These are phyloP conservation scores for Rhodotorula sp. DNA, from an alignment of 1,284 basidiomycete genomes.

Conservation along the genomic window DNA sequence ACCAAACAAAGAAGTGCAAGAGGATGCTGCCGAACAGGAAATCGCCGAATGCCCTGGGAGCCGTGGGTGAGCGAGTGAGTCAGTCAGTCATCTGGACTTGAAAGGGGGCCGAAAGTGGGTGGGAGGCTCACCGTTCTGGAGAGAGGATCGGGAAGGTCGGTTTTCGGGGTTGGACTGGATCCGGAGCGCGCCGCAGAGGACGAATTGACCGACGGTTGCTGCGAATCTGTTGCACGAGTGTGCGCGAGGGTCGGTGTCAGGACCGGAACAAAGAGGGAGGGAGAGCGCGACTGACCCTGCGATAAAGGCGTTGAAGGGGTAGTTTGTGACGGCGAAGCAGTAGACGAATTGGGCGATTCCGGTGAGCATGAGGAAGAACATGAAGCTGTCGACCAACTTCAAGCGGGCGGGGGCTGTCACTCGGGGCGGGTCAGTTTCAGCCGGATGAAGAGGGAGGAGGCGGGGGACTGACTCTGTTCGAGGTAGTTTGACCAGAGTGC, in stretches of 20 bases:
- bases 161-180: conserved; percentile 85
- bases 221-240: conserved; percentile 65
- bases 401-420: conserved; percentile 68
- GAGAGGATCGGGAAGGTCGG: conserved; percentile 62
- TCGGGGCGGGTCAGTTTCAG: neutral
- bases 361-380: conserved; percentile 87
- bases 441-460: neutral
- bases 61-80: too few relatives aligned
- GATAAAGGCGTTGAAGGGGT: conserved; percentile 95
- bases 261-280: neutral
- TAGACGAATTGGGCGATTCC: conserved; percentile 90
- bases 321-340: conserved; percentile 86
- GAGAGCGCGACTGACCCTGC: conserved; percentile 65
- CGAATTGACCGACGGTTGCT: conserved; percentile 94
- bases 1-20: conserved; percentile 97
- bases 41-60: conserved; percentile 85
- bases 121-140: conserved; percentile 72
- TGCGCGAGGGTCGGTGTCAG: too few relatives aligned
- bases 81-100: neutral
- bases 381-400: conserved; percentile 90
- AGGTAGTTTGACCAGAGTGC: conserved; percentile 25
- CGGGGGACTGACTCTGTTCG: conserved; percentile 17
- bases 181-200: conserved; percentile 85
- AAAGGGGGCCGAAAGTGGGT: neutral
- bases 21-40: conserved; percentile 91